phyloP scores from a whole-genome alignment of 1,284 basidiomycete species.

The Earliella scabrosa region DNA sequence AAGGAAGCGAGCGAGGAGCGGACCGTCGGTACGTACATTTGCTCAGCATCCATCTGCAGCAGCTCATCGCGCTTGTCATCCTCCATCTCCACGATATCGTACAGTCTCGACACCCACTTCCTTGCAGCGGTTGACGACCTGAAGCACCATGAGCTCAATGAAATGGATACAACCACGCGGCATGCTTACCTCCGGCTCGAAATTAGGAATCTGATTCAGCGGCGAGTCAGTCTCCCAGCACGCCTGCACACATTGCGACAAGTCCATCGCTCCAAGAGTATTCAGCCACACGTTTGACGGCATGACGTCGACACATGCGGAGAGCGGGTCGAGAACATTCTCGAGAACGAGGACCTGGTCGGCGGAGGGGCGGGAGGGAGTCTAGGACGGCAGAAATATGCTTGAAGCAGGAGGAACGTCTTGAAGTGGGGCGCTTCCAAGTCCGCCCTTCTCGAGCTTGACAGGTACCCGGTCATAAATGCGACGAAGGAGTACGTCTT shows the following conservation, averaged over 20 bases:
- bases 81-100: slow-evolving; percentile 97
- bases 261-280: slow-evolving; percentile 96
- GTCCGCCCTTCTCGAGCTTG: slow-evolving; percentile 85
- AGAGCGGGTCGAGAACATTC: slow-evolving; percentile 89
- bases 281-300: slow-evolving; percentile 95
- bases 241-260: slow-evolving; percentile 97
- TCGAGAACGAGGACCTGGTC: slow-evolving; percentile 89
- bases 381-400: slow-evolving; percentile 92
- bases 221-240: slow-evolving; percentile 98
- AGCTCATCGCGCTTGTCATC: slow-evolving; percentile 85
- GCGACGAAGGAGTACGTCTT: slow-evolving; percentile 79
- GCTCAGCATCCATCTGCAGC: slow-evolving; percentile 83
- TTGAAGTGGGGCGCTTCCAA: slow-evolving; percentile 98
- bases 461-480: slow-evolving; percentile 98
- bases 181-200: slow-evolving; percentile 76
- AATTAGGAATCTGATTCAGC: slow-evolving; percentile 95
- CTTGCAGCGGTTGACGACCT: slow-evolving; percentile 88
- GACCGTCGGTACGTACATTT: slow-evolving; percentile 66
- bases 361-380: slow-evolving; percentile 89
- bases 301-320: slow-evolving; percentile 98
- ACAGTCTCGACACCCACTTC: slow-evolving; percentile 82
- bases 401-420: slow-evolving; percentile 95
- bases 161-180: neutral
- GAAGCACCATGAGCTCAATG: no score
- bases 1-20: neutral